Percentiles rank a stretch among this genome's conserved stretches.
Evolutionary conservation across 148 eudicot species (phyloP).

Genomic region (Polygonum aviculare): DNA sequence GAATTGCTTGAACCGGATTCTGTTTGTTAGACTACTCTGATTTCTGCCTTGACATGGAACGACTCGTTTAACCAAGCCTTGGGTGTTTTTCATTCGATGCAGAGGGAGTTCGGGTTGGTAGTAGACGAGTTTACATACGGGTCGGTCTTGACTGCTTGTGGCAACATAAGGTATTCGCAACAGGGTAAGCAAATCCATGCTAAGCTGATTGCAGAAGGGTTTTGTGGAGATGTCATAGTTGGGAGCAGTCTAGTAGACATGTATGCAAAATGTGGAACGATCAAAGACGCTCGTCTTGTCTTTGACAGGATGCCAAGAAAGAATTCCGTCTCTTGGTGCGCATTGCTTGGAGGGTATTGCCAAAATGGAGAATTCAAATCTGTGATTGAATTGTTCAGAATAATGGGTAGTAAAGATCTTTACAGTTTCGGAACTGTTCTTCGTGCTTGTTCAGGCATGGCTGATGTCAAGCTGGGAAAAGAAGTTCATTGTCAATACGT

Average conservation of each 20-base stretch:
- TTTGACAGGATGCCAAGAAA: constrained; percentile 54
- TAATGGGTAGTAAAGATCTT: constrained; percentile 35
- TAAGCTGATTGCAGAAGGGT: constrained; percentile 33
- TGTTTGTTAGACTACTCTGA: constrained; percentile 67
- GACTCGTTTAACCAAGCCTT: constrained; percentile 56
- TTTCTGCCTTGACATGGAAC: constrained; percentile 52
- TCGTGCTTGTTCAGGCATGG: constrained; percentile 83
- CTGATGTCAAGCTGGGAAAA: constrained; percentile 58
- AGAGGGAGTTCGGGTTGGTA: constrained; percentile 26
- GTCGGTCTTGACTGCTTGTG: constrained; percentile 65
- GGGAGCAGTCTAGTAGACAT: constrained; percentile 80
- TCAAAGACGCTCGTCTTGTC: constrained; percentile 34
- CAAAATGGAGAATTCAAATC: constrained; percentile 51
- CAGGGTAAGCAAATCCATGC: constrained; percentile 75
- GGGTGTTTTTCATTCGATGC: constrained; percentile 41
- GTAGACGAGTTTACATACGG: constrained; percentile 65
- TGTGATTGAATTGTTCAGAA: constrained; percentile 45
- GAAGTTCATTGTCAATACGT: constrained; percentile 78
- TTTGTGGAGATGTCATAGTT: constrained; percentile 43
- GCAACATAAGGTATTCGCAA: constrained; percentile 43
- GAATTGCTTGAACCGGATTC: constrained; percentile 54
- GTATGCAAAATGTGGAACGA: constrained; percentile 70
- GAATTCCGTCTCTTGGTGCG: constrained; percentile 68
- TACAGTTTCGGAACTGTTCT: constrained; percentile 79
- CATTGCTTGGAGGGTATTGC: constrained; percentile 74